These are phyloP conservation scores for Logfia minima DNA, from an alignment of 129 eudicot species.

Conservation along the genomic window DNA sequence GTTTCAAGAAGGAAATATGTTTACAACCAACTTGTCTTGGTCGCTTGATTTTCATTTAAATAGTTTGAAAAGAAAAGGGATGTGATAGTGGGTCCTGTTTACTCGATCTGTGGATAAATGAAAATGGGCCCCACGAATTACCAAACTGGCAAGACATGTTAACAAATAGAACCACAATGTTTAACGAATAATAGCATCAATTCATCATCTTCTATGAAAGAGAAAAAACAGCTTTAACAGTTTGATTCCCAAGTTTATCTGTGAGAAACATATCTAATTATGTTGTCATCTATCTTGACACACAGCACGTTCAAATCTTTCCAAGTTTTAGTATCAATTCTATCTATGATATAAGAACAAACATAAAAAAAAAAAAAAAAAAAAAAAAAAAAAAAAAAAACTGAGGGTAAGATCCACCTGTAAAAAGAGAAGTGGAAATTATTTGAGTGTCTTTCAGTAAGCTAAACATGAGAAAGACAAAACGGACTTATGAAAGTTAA, in stretches of 20 bases:
- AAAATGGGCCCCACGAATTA: slow-evolving; percentile 5
- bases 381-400: not conserved
- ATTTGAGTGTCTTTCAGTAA: slow-evolving; percentile 20
- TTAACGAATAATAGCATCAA: not conserved
- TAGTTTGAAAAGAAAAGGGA: not conserved
- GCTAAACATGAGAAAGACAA: slow-evolving; percentile 17
- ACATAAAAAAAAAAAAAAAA: not conserved
- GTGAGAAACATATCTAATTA: not conserved
- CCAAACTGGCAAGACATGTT: not conserved
- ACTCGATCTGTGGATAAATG: slow-evolving; percentile 4
- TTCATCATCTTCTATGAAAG: slow-evolving; percentile 13
- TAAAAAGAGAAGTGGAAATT: slow-evolving; percentile 5
- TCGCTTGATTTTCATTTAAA: not conserved
- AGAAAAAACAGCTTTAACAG: slow-evolving; percentile 2
- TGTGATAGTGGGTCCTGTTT: slow-evolving; percentile 1
- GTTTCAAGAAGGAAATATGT: slow-evolving; percentile 10
- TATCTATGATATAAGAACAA: not conserved
- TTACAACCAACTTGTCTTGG: slow-evolving; percentile 1
- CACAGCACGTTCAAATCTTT: not conserved
- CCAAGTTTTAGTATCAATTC: not conserved
- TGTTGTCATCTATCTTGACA: slow-evolving; percentile 1
- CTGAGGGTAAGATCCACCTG: not conserved
- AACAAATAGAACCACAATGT: not conserved
- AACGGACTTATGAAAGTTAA: not conserved
- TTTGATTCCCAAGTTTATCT: slow-evolving; percentile 9